A percentile compares a stretch with the other conserved stretches of the same genome.
Conservation (phyloP, 768 basidiomycete genomes). For the Termitomyces eurrhizus region DNA sequence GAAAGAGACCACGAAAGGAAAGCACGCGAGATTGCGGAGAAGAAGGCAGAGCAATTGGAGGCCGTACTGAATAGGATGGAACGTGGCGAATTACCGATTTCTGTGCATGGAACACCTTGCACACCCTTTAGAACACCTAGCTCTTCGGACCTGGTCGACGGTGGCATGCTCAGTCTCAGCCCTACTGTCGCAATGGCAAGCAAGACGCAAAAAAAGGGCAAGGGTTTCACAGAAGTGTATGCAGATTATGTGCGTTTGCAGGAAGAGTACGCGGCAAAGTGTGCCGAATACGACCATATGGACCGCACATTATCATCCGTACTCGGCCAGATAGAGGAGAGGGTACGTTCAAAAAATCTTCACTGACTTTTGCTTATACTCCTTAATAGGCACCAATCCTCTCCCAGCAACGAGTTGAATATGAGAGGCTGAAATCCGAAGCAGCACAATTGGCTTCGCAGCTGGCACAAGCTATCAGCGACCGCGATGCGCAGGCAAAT, state of each 20-base stretch:
- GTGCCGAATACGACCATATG: slow-evolving; percentile 81
- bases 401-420: slow-evolving; percentile 85
- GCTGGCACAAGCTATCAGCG: slow-evolving; percentile 66
- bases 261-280: slow-evolving; percentile 75
- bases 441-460: slow-evolving; percentile 78
- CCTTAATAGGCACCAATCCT: slow-evolving; percentile 76
- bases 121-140: slow-evolving; percentile 44
- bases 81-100: slow-evolving; percentile 64
- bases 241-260: slow-evolving; percentile 85
- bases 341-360: slow-evolving; percentile 60
- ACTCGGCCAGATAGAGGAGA: slow-evolving; percentile 75
- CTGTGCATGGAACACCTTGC: slow-evolving; percentile 42
- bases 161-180: slow-evolving; percentile 68
- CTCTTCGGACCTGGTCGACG: slow-evolving; percentile 37
- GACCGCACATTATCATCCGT: slow-evolving; percentile 76
- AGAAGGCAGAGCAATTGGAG: slow-evolving; percentile 66
- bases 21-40: slow-evolving; percentile 68
- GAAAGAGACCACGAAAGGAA: slow-evolving; percentile 71
- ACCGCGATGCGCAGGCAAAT: slow-evolving; percentile 64
- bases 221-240: slow-evolving; percentile 94
- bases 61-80: slow-evolving; percentile 68
- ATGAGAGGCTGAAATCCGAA: slow-evolving; percentile 79
- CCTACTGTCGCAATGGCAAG: slow-evolving; percentile 87
- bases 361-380: neutral
- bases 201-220: slow-evolving; percentile 74